Conservation (phyloP, 306 rosid species). For the Parietaria judaica region DNA sequence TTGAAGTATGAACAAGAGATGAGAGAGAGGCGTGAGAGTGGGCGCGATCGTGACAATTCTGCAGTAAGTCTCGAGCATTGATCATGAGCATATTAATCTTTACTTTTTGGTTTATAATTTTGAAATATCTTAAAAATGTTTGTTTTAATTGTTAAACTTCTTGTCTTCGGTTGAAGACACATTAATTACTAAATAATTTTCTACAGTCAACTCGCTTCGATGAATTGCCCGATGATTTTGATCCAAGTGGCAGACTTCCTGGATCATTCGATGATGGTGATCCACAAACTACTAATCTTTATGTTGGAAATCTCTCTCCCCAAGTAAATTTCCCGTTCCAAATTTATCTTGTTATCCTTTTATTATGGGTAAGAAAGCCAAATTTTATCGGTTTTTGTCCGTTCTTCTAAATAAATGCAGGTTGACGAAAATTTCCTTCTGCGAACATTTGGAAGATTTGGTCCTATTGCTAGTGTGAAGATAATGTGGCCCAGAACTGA, state of each 20-base stretch:
- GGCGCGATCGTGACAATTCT: constrained; percentile 80
- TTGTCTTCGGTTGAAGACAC: constrained; percentile 8
- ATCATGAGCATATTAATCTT: neutral
- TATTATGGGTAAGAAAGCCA: neutral
- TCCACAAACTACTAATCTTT: constrained; percentile 97
- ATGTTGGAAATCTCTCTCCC: constrained; percentile 98
- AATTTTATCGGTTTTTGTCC: neutral
- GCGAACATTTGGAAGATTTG: constrained; percentile 98
- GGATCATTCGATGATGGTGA: constrained; percentile 99
- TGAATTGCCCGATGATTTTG: constrained; percentile 93
- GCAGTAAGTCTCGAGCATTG: constrained; percentile 34
- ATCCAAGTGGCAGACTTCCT: constrained; percentile 90
- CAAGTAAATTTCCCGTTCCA: constrained; percentile 36
- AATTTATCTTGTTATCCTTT: neutral
- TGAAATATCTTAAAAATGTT: neutral
- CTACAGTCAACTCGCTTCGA: constrained; percentile 79
- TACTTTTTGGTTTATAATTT: too few relatives aligned
- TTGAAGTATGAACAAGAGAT: constrained; percentile 90
- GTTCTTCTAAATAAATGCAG: constrained; percentile 29
- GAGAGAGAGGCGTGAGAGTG: constrained; percentile 84
- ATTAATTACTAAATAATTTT: constrained; percentile 14
- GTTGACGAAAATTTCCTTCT: constrained; percentile 97
- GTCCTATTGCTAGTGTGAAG: constrained; percentile 99
- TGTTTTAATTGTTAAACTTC: neutral
- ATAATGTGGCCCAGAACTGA: constrained; percentile 99